These are phyloP conservation scores for Phytophthora pini DNA, from an alignment of 352 stramenopile species.

Conservation along the genomic window DNA sequence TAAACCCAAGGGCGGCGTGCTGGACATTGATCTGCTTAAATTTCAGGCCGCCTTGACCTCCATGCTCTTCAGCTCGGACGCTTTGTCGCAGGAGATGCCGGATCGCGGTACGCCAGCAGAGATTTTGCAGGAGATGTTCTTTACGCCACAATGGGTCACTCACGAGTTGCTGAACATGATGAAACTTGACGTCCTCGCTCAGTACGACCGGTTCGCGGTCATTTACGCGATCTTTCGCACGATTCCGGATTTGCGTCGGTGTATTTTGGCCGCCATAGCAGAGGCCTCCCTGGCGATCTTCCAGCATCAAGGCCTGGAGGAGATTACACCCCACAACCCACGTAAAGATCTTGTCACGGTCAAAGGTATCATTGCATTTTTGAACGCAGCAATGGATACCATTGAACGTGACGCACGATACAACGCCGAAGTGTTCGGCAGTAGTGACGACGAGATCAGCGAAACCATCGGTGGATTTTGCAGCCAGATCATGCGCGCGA, in stretches of 20 bases:
- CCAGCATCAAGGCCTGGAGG: conserved; percentile 55
- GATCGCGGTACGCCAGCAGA: conserved; percentile 30
- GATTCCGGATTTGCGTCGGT: conserved; percentile 38
- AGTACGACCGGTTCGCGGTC: conserved; percentile 72
- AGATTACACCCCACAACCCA: conserved; percentile 7
- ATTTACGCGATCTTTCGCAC: conserved; percentile 60
- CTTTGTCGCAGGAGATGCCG: conserved; percentile 30
- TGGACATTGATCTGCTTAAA: conserved; percentile 69
- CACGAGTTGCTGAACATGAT: conserved; percentile 53
- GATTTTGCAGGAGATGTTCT: conserved; percentile 48
- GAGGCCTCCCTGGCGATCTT: conserved; percentile 68
- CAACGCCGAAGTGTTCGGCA: conserved; percentile 48
- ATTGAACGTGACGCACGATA: conserved; percentile 50
- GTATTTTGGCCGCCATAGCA: conserved; percentile 44
- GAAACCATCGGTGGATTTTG: conserved; percentile 45
- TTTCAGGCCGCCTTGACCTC: conserved; percentile 62
- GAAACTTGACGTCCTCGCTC: conserved; percentile 60
- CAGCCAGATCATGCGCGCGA: conserved; percentile 50
- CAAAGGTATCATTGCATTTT: conserved; percentile 64
- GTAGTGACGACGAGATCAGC: conserved; percentile 43
- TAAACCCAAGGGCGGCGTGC: conserved; percentile 25
- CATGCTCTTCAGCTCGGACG: conserved; percentile 50
- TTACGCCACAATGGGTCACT: conserved; percentile 59
- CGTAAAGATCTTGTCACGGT: conserved; percentile 57
- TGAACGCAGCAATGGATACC: conserved; percentile 50